These are phyloP conservation scores for Babesia ovis DNA, from an alignment of 169 alveolate genomes.

Conservation along the genomic window DNA sequence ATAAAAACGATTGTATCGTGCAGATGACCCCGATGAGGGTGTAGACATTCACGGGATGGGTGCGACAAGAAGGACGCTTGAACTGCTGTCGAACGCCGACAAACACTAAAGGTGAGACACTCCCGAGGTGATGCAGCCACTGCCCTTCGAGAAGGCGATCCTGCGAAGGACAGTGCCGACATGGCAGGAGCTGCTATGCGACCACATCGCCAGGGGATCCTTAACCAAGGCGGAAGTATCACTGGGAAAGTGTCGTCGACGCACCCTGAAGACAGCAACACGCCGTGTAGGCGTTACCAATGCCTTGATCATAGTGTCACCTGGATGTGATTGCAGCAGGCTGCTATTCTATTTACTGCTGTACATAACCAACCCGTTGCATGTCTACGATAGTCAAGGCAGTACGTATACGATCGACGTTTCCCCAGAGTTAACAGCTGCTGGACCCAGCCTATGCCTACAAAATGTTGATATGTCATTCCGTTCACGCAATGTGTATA, in stretches of 20 bases:
- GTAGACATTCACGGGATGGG: too few relatives aligned
- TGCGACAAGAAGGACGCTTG: too few relatives aligned
- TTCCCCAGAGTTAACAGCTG: constrained; percentile 1
- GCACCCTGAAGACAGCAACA: background rate
- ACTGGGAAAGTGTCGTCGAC: background rate
- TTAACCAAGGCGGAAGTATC: constrained; percentile 4
- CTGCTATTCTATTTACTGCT: constrained; percentile 60
- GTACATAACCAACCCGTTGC: constrained; percentile 58
- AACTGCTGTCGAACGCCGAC: background rate
- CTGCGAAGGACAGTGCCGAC: constrained; percentile 60
- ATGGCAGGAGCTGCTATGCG: constrained; percentile 59
- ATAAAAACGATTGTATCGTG: too few relatives aligned
- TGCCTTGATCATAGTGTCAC: constrained; percentile 52
- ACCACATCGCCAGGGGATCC: constrained; percentile 20
- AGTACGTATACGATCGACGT: background rate
- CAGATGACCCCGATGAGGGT: too few relatives aligned
- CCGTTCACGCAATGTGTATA: constrained; percentile 27
- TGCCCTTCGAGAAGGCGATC: constrained; percentile 63
- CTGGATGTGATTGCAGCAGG: constrained; percentile 51
- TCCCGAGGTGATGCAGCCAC: constrained; percentile 49
- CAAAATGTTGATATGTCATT: constrained; percentile 40
- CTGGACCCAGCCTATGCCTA: constrained; percentile 6
- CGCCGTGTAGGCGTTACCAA: constrained; percentile 32
- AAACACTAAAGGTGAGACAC: background rate
- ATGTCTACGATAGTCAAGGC: constrained; percentile 50